Evolutionary conservation across 2,329 filamentous ascomycete species (phyloP), one percentile per base, ranked within the genome.

Genomic region (Verticillium zaregamsianum): DNA sequence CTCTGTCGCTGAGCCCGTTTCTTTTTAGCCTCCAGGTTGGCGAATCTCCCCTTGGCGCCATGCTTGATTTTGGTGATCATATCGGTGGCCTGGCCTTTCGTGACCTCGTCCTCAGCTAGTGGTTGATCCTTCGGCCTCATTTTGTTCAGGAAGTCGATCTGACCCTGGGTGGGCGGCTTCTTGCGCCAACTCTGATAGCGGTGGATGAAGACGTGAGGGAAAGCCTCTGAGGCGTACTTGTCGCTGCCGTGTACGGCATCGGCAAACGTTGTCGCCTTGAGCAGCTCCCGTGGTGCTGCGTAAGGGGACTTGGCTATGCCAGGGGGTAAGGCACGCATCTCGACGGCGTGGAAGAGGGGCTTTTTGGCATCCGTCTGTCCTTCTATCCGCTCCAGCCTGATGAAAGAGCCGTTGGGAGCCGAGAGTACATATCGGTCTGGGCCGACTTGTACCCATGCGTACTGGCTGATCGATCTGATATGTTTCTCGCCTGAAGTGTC

Each of bases 41-140:
- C 78, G 71, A 84, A 92, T 77, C 77, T 86, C 65, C 76, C 90
- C 73, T 80, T 85, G 1, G 91, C 92, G 0, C 94, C 94, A 71
- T 95, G 90, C 73, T 90, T 94, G 64, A 97, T 72, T 74, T 96
- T 96, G 8, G 92, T 96, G 66, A 98, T 96, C 90, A 96, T 93
- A 72, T 97, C 93, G 5, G 84, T 84, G 5, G 93, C 93, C 71
- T 86, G 87, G 8, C 94, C 94, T 70, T 93, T 95, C 15, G 85
- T 93, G 62, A 96, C 69, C 32, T 87, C 82, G 0, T 77, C 76
- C 0, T 75, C 67, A 1, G 77, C 81, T 58, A 93, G 70, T 59
- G 83, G 77, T 32, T 87, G 77, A n/a, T 80, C 67, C 64, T 59
- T 83, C 76, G 1, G 75, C 75, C 88, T 80, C 3, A 88, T 69